Conservation (phyloP, 176 grass and related monocot species). For the Carex cristatella region DNA sequence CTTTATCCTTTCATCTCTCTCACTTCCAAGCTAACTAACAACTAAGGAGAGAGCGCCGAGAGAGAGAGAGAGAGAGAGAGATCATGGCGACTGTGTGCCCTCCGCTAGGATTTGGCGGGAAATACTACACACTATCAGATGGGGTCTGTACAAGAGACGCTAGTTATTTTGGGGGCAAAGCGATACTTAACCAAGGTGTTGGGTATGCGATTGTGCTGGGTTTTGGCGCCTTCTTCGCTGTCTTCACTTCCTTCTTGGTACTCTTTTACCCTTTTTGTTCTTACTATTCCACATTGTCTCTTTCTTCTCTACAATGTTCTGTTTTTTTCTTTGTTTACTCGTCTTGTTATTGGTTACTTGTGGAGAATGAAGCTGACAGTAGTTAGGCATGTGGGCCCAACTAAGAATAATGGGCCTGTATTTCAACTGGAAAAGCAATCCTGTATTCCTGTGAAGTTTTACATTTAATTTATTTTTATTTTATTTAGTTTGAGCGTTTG, state of each 20-base stretch:
- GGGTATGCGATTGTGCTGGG: slow-evolving; percentile 73
- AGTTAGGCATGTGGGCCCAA: background rate
- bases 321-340: background rate
- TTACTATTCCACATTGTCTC: background rate
- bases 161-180: slow-evolving; percentile 54
- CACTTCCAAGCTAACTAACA: background rate
- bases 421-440: background rate
- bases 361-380: background rate
- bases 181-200: slow-evolving; percentile 53
- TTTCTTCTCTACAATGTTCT: background rate
- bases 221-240: slow-evolving; percentile 74
- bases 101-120: slow-evolving; percentile 39
- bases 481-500: background rate
- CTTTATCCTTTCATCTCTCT: slow-evolving; percentile 14
- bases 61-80: background rate
- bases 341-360: background rate
- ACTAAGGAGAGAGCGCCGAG: background rate
- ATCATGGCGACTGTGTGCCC: slow-evolving; percentile 44
- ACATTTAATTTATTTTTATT: background rate
- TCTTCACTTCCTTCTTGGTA: slow-evolving; percentile 58
- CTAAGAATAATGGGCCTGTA: background rate
- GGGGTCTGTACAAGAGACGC: slow-evolving; percentile 46
- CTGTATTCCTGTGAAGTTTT: background rate
- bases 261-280: background rate
- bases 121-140: slow-evolving; percentile 59